Base-by-base conservation (phyloP, 1,139 yeast species). In the Yamadazyma diospyri region DNA sequence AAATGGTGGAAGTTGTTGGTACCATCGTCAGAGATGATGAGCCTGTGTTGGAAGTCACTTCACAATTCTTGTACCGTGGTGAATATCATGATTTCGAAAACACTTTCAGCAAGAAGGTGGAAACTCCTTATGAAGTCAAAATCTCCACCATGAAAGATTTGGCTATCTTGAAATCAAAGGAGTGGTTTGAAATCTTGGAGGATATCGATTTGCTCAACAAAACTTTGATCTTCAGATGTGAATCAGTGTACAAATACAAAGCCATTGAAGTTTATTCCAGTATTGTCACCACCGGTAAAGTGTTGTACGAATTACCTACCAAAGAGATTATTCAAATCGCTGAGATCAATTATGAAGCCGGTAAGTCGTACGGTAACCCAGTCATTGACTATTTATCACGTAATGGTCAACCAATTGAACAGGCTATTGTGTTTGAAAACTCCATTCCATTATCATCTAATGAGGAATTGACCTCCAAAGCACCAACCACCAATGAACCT, bases 61-160 rank as follows among this genome's bases (percentile, higher is more conserved):
- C 97, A 36, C 85, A 89, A 50, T 92, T 92, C 81, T 84, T 94
- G 66, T 92, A 92, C 80, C 79, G 99, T 60, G 99, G 99, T 46
- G 73, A 71, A 35, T 92, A 92, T 70, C 55, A 57, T 25, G 98
- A 94, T 62, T 94, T 74, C 56, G 84, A 81, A 58, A 88, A 89
- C 69, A 87, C 98, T 27, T 92, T 92, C 81, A 84, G 86, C 65
- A 85, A 85, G 64, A 78, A 77, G 44, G 71, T 78, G 40, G 98
- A 92, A 66, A 79, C 89, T 42, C 95, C 97, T 38, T 84, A 82
- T 54, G 84, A 89, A 66, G 72, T 92, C 41, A 61, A 74, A 26
- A 70, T 92, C 55, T 72, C 72, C 42, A 64, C 89, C 33, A 72
- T 87, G 33, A 89, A 87, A 71, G 98, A 92, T 53, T 82, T 89